Evolutionary conservation across 345 rosid species (phyloP).

Genomic region (Eucalyptus curtisii): DNA sequence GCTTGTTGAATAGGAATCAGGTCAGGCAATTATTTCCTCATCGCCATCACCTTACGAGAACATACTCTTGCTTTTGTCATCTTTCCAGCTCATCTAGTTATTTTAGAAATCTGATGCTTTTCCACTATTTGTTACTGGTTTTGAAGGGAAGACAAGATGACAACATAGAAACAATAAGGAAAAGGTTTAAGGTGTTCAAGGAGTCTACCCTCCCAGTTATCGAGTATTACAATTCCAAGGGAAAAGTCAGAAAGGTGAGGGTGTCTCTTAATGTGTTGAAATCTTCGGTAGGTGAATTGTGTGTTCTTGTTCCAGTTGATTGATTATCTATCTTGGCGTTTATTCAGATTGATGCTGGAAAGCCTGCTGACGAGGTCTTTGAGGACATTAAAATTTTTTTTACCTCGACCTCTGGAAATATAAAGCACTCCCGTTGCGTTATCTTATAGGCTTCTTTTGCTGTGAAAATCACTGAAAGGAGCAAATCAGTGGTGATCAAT

Average conservation of each 20-base stretch:
- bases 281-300: neutral
- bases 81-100: neutral
- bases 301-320: neutral
- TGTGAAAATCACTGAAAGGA: neutral
- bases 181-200: conserved; percentile 41
- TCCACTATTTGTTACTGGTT: neutral
- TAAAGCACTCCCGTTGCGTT: neutral
- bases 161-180: conserved; percentile 46
- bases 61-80: neutral
- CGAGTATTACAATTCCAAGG: conserved; percentile 31
- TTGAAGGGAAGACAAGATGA: conserved; percentile 72
- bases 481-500: neutral
- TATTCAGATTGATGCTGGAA: conserved; percentile 60
- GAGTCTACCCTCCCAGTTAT: conserved; percentile 53
- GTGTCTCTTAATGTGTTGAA: neutral
- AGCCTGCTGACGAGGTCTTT: conserved; percentile 45
- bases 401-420: conserved; percentile 29
- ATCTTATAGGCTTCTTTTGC: neutral
- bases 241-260: conserved; percentile 51
- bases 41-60: neutral
- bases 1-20: conserved; percentile 60
- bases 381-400: conserved; percentile 37
- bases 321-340: neutral
- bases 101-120: neutral
- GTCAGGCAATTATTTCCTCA: conserved; percentile 7